Evolutionary conservation across 148 eudicot species (phyloP).

Genomic region (Simmondsia chinensis): DNA sequence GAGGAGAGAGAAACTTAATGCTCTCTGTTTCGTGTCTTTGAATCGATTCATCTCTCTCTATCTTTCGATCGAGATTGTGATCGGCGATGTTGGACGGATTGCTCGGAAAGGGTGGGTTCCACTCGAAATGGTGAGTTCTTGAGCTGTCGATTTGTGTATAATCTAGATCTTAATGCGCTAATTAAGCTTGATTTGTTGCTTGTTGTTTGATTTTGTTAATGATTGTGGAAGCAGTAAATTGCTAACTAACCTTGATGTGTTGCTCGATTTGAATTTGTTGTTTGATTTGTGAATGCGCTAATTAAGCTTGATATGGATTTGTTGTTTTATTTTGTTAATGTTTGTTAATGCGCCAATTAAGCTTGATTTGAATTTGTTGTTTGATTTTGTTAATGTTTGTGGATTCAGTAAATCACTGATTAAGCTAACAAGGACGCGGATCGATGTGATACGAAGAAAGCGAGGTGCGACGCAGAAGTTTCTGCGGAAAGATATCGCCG

Average conservation of each 20-base stretch:
- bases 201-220: constrained; percentile 1
- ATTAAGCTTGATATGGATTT: not conserved
- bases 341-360: not conserved
- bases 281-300: too few species aligned
- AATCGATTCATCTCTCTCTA: too few species aligned
- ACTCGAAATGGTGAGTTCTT: constrained; percentile 44
- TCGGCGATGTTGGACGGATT: constrained; percentile 58
- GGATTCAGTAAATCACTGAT: constrained; percentile 50
- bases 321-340: not conserved
- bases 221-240: constrained; percentile 14
- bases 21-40: too few species aligned
- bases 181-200: not conserved
- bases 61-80: constrained; percentile 3
- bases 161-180: constrained; percentile 8
- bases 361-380: not conserved
- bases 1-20: too few species aligned
- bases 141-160: not conserved
- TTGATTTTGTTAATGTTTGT: constrained; percentile 1
- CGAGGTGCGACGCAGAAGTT: constrained; percentile 82
- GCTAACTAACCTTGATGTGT: too few species aligned
- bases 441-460: constrained; percentile 55
- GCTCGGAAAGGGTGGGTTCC: constrained; percentile 44
- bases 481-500: constrained; percentile 69
- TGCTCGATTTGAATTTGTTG: too few species aligned
- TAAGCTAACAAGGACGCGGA: constrained; percentile 55